A percentile compares a stretch with the other conserved stretches of the same genome.
phyloP scores from a whole-genome alignment of 1,284 basidiomycete species.

The Melampsora americana region DNA sequence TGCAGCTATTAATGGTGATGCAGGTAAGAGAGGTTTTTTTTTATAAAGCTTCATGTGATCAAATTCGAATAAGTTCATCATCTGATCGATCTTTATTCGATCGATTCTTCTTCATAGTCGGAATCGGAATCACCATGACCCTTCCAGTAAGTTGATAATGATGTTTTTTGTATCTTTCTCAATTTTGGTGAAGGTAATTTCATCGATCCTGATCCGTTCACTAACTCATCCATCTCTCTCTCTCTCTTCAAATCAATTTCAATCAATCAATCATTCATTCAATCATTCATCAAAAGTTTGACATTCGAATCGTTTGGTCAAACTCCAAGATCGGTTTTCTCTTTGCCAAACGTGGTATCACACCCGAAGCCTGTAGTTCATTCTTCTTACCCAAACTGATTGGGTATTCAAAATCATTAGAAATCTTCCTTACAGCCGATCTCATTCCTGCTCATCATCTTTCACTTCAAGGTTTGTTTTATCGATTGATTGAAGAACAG shows the following conservation, averaged over 20 bases:
- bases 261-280: too few species aligned
- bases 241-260: too few species aligned
- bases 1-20: slow-evolving; percentile 50
- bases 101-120: slow-evolving; percentile 27
- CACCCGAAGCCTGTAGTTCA: slow-evolving; percentile 48
- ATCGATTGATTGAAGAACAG: slow-evolving; percentile 43
- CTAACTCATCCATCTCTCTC: too few species aligned
- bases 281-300: slow-evolving; percentile 29
- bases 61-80: too few species aligned
- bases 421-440: slow-evolving; percentile 50
- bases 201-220: too few species aligned
- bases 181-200: too few species aligned
- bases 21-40: slow-evolving; percentile 17
- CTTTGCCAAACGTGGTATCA: slow-evolving; percentile 50
- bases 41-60: too few species aligned
- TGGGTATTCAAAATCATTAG: slow-evolving; percentile 48
- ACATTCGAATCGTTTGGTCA: slow-evolving; percentile 46
- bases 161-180: too few species aligned
- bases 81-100: too few species aligned
- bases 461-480: slow-evolving; percentile 45
- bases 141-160: slow-evolving; percentile 14
- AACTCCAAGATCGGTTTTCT: slow-evolving; percentile 50
- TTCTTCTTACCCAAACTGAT: slow-evolving; percentile 49
- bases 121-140: slow-evolving; percentile 50
- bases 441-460: slow-evolving; percentile 44